Evolutionary conservation across 2,329 filamentous ascomycete species (phyloP), one percentile per base, ranked within the genome.

Genomic region (Aspergillus alliaceus): DNA sequence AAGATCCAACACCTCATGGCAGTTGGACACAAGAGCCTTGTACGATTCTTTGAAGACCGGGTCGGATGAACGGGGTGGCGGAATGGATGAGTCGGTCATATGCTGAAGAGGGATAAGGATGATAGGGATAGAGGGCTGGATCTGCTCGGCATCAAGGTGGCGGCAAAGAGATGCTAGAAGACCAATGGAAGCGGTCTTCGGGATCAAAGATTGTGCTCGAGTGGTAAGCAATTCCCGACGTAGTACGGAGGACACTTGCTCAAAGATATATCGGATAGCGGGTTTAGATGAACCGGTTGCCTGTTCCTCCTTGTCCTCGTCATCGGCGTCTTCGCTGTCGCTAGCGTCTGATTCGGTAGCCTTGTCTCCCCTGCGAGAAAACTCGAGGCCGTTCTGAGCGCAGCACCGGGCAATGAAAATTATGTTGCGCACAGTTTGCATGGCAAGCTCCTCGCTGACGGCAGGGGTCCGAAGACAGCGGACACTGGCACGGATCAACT

Each of bases 41-140:
- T 93, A 89, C 20, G 82, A 84, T 6, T 82, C 79, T 63, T 84
- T 85, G 79, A 93, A 93, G 0, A 78, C 71, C 56, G 88, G 85
- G 66, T 93, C 90, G 6, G 84, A 84, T 24, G 88, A 90, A 62
- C 86, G 87, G 0, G 91, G 90, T 14, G 84, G 77, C 0, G 89
- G 85, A 50, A 93, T 91, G 1, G 85, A 84, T 1, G 89, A 82
- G 71, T 97, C 92, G 0, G 92, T 96, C 35, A 99, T 79, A 70
- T 95, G 90, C 69, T 93, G 88, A 6, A 98, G 82, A 0, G 88
- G 87, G 5, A 85, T 78, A 1, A 91, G 80, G 44, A 90, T 79
- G 25, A 80, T 79, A 62, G 86, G 84, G 18, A 96, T 79, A 1
- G 86, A 88, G 0, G 86, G 82, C 1, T 78, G 71, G 8, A 93